Conservation (phyloP, 2,329 filamentous ascomycete genomes). For the Fonsecaea multimorphosa region DNA sequence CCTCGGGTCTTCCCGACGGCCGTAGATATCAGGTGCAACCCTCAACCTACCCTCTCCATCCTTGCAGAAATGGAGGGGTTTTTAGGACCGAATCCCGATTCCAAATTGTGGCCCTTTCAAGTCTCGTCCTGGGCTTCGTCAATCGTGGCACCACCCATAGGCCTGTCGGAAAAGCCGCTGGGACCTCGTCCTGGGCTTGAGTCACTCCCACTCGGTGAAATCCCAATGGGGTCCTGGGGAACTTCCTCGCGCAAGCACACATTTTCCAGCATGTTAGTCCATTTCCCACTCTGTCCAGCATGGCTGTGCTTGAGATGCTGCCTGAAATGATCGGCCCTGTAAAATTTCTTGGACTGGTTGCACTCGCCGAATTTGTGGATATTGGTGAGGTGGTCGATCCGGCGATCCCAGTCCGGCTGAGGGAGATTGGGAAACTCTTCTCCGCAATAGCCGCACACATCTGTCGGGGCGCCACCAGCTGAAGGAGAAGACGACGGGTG, state of each 20-base stretch:
- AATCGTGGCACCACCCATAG: slow-evolving; percentile 37
- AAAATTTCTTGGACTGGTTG: slow-evolving; percentile 98
- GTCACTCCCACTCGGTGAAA: slow-evolving; percentile 36
- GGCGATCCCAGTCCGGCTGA: slow-evolving; percentile 84
- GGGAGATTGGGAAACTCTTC: slow-evolving; percentile 79
- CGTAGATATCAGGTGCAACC: slow-evolving; percentile 29
- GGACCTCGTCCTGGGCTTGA: slow-evolving; percentile 33
- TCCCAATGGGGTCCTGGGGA: slow-evolving; percentile 51
- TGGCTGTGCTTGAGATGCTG: slow-evolving; percentile 98
- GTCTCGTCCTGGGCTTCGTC: slow-evolving; percentile 35
- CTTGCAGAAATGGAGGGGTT: slow-evolving; percentile 16
- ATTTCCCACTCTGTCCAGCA: slow-evolving; percentile 93
- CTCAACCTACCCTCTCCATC: slow-evolving; percentile 16
- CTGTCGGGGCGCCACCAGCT: slow-evolving; percentile 53
- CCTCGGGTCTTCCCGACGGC: slow-evolving; percentile 30
- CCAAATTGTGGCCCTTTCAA: slow-evolving; percentile 20
- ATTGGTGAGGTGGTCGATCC: slow-evolving; percentile 84
- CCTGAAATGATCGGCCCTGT: slow-evolving; percentile 93
- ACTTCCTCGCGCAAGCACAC: slow-evolving; percentile 91
- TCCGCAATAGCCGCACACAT: slow-evolving; percentile 94
- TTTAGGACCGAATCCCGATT: slow-evolving; percentile 13
- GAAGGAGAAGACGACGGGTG: slow-evolving; percentile 68
- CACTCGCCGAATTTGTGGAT: slow-evolving; percentile 97
- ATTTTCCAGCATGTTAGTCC: slow-evolving; percentile 97
- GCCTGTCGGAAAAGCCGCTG: slow-evolving; percentile 30